Percentiles rank a stretch among this genome's conserved stretches.
These are phyloP conservation scores for Plantago major DNA, from an alignment of 257 asterid species.

Conservation along the genomic window DNA sequence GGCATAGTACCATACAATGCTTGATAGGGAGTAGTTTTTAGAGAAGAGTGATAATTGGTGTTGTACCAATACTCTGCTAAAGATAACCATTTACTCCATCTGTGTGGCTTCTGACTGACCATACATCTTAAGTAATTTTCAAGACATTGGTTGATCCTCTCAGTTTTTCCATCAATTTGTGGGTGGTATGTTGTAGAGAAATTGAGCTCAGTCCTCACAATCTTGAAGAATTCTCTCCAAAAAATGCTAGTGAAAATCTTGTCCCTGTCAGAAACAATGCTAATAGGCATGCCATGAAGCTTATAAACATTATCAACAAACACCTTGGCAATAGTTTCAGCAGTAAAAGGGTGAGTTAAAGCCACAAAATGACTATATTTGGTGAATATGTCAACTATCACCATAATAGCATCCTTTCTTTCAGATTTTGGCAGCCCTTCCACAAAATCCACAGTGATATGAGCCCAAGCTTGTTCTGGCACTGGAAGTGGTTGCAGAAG, in stretches of 20 bases:
- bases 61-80: neutral
- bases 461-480: neutral
- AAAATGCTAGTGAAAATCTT: neutral
- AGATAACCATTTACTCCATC: neutral
- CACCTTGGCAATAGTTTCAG: neutral
- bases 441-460: neutral
- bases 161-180: neutral
- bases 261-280: neutral
- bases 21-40: too few species aligned
- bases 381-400: neutral
- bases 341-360: neutral
- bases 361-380: neutral
- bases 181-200: neutral
- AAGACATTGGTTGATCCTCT: neutral
- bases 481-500: neutral
- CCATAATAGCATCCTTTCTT: neutral
- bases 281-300: neutral
- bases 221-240: neutral
- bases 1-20: too few species aligned
- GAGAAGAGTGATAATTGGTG: neutral
- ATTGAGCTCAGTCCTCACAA: neutral
- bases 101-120: neutral
- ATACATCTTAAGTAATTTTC: neutral
- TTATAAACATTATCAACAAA: neutral
- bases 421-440: neutral